A percentile compares a stretch with the other conserved stretches of the same genome.
These are phyloP conservation scores for Neurospora cerealis DNA, from an alignment of 495 filamentous ascomycete species.

Conservation along the genomic window DNA sequence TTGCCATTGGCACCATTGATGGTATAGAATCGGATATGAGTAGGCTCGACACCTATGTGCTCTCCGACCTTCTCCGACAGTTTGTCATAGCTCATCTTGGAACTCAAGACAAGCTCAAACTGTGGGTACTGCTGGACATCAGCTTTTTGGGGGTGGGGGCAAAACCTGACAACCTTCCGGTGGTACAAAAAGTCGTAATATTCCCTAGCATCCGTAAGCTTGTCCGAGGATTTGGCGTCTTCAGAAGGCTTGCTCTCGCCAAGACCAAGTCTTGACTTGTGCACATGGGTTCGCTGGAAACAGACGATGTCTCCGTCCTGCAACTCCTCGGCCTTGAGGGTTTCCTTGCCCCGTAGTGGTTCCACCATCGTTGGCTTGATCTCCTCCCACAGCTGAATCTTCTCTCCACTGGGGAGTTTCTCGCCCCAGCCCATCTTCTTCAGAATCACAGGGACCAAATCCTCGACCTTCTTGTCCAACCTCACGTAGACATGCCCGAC, in stretches of 20 bases:
- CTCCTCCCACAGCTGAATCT: constrained; percentile 78
- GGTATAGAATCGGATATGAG: constrained; percentile 83
- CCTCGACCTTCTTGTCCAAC: constrained; percentile 75
- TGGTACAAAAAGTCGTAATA: constrained; percentile 92
- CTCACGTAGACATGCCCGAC: constrained; percentile 75
- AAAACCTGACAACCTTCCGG: constrained; percentile 62
- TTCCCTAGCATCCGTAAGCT: constrained; percentile 56
- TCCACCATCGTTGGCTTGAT: constrained; percentile 98
- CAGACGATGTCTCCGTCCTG: constrained; percentile 97
- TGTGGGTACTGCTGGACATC: constrained; percentile 39
- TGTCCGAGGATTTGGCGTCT: constrained; percentile 26
- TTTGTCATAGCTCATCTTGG: constrained; percentile 85
- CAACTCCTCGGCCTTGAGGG: constrained; percentile 81
- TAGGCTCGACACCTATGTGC: constrained; percentile 63
- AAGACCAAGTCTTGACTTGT: constrained; percentile 25
- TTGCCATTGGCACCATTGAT: constrained; percentile 65
- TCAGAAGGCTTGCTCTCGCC: constrained; percentile 17
- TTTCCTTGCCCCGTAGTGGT: constrained; percentile 78
- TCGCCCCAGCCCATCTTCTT: constrained; percentile 83
- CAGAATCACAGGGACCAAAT: constrained; percentile 70
- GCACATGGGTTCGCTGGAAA: constrained; percentile 60
- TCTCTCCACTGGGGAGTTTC: constrained; percentile 36
- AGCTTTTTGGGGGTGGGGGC: constrained; percentile 43
- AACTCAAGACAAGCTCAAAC: constrained; percentile 67
- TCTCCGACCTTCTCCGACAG: constrained; percentile 80